A percentile compares a stretch with the other conserved stretches of the same genome.
Conservation (phyloP, 2,329 filamentous ascomycete genomes). For the Cladosporium phlei region DNA sequence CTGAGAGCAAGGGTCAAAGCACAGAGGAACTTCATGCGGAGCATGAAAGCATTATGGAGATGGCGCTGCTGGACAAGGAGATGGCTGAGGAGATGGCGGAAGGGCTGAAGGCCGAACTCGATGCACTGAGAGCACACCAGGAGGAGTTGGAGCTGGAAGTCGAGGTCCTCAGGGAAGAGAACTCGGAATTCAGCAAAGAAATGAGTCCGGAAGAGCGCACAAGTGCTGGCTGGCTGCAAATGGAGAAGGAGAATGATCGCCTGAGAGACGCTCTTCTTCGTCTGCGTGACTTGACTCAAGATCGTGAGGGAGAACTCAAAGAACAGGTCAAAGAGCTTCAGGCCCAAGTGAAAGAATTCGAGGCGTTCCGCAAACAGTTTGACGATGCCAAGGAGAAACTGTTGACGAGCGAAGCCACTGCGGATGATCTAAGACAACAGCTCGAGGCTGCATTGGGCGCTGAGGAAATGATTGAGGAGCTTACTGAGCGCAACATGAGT, state of each 20-base stretch:
- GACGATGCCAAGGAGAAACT: constrained; percentile 68
- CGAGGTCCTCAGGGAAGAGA: constrained; percentile 82
- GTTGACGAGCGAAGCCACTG: constrained; percentile 64
- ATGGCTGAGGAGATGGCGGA: constrained; percentile 95
- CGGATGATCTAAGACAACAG: constrained; percentile 84
- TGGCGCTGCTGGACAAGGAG: constrained; percentile 83
- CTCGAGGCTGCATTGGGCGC: constrained; percentile 82
- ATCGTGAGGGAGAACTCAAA: constrained; percentile 74
- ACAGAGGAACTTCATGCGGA: constrained; percentile 74
- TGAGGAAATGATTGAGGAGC: constrained; percentile 89
- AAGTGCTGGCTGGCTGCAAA: constrained; percentile 81
- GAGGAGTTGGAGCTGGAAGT: constrained; percentile 86
- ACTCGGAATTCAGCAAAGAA: constrained; percentile 73
- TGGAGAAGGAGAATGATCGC: constrained; percentile 86
- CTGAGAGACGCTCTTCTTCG: constrained; percentile 78
- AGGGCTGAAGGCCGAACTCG: constrained; percentile 72
- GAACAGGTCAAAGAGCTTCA: constrained; percentile 49
- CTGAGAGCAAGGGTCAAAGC: constrained; percentile 62
- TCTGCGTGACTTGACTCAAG: constrained; percentile 79
- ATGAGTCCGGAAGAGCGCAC: constrained; percentile 85
- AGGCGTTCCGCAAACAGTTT: constrained; percentile 54
- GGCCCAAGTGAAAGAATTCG: constrained; percentile 40
- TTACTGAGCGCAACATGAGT: constrained; percentile 80
- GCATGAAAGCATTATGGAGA: constrained; percentile 77
- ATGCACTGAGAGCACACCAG: constrained; percentile 66